Base-by-base conservation (phyloP, 2,329 filamentous ascomycete species). In the Verticillium isaacii region DNA sequence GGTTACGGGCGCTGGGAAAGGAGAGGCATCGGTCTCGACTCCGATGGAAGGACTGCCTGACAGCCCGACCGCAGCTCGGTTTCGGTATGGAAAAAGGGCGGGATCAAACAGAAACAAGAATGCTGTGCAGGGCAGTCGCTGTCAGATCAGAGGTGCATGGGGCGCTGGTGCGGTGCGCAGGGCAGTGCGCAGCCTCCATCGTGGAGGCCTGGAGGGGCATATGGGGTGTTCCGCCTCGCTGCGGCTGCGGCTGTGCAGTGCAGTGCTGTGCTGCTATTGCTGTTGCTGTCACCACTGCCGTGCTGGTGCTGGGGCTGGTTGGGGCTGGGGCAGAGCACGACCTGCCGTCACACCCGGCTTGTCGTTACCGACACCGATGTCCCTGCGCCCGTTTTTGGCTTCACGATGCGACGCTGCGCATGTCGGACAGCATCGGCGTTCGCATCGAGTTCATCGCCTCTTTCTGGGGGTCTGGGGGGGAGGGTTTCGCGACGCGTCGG, bases 191-290 rank as follows among this genome's bases (percentile, higher is more conserved):
- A 50, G 41, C 41, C 41, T 50, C 41, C 19, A 50, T 50, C 41
- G 41, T 14, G 41, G 41, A 23, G 41, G 29, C 29, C 29, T 29
- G 29, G 29, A n/a, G 19, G 29, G 41, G 19, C 14, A 15, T 15
- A 50, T 50, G n/a, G 41, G 41, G 7, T n/a, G 41, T 23, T 50
- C 41, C 55, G 55, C 55, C 55, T 56, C 55, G 34, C 55, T 37
- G 55, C 55, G 55, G 55, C 19, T 56, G 55, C 34, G 55, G 55
- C 55, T 56, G 55, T 56, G 55, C 54, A 32, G 54, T 45, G 7
- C 39, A 19, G 8, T 45, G 17, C 41, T 50, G n/a, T n/a, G 39
- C 9, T 50, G n/a, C 41, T 50, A 41, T 36, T 36, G 34, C 34
- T 36, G 14, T 36, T 29, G 29, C 29, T 29, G 29, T 29, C 29